A percentile compares a stretch with the other conserved stretches of the same genome.
phyloP scores from a whole-genome alignment of 2,329 filamentous ascomycete genomes.

The Metarhizium humberi region DNA sequence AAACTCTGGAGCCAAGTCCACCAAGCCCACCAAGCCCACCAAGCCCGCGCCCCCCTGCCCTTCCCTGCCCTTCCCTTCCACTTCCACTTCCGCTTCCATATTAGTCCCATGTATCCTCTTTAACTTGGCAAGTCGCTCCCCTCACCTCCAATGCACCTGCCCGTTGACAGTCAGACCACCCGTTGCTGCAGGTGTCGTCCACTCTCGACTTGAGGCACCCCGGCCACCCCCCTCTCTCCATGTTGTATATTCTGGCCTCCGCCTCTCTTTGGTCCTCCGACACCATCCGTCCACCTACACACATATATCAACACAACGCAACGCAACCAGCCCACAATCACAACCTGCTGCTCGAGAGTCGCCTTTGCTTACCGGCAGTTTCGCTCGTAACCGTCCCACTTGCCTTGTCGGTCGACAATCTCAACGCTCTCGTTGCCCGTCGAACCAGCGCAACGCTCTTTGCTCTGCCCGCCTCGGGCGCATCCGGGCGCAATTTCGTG shows the following conservation, averaged over 20 bases:
- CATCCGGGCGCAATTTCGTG: slow-evolving; percentile 3
- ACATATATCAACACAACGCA: neutral
- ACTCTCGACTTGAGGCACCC: neutral
- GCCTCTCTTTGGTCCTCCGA: neutral
- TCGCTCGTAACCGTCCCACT: too few species aligned
- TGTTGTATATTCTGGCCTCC: neutral
- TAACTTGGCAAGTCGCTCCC: slow-evolving; percentile 1
- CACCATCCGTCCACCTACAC: neutral
- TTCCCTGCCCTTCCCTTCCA: neutral
- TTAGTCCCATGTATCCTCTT: slow-evolving; percentile 4
- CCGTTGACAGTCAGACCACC: neutral
- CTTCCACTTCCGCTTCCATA: slow-evolving; percentile 2
- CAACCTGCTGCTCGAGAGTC: too few species aligned
- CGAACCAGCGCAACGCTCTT: neutral
- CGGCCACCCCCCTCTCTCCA: neutral
- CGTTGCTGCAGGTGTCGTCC: neutral
- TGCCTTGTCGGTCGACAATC: too few species aligned
- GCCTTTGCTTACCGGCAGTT: too few species aligned
- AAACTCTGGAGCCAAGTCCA: too few species aligned
- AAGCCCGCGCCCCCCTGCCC: neutral
- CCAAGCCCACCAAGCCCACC: too few species aligned
- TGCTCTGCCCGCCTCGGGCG: neutral
- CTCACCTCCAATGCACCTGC: neutral
- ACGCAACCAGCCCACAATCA: neutral
- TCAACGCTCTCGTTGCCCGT: too few species aligned